These are phyloP conservation scores for Globisporangium paddicum DNA, from an alignment of 352 stramenopile genomes.

Conservation along the genomic window DNA sequence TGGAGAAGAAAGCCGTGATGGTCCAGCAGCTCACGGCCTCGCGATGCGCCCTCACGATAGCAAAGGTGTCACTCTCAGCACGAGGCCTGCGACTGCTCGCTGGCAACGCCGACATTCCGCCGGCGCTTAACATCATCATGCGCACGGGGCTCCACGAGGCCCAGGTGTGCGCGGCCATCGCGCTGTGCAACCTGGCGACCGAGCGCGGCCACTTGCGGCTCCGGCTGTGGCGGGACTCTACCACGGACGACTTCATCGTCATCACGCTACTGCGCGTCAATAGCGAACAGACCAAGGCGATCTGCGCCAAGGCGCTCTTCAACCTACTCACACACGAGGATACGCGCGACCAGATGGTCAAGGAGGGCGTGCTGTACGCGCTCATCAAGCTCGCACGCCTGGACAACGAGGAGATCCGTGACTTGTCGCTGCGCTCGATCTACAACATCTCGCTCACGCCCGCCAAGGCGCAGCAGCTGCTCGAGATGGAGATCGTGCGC, in stretches of 20 bases:
- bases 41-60: slow-evolving; percentile 60
- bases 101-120: slow-evolving; percentile 42
- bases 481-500: slow-evolving; percentile 81
- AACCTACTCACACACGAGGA: slow-evolving; percentile 83
- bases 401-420: slow-evolving; percentile 69
- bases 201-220: slow-evolving; percentile 32
- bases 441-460: slow-evolving; percentile 75
- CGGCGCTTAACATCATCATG: slow-evolving; percentile 80
- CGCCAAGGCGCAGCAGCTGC: slow-evolving; percentile 36
- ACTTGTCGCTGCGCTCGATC: slow-evolving; percentile 61
- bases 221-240: slow-evolving; percentile 57
- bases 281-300: slow-evolving; percentile 74
- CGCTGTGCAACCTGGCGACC: slow-evolving; percentile 81
- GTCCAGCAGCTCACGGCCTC: slow-evolving; percentile 56
- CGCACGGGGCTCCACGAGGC: slow-evolving; percentile 77
- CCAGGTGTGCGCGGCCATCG: slow-evolving; percentile 79
- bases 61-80: slow-evolving; percentile 41
- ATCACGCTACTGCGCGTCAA: slow-evolving; percentile 84
- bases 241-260: slow-evolving; percentile 84
- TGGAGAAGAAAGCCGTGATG: slow-evolving; percentile 33
- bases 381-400: slow-evolving; percentile 82
- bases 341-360: slow-evolving; percentile 61
- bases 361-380: slow-evolving; percentile 76
- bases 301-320: slow-evolving; percentile 81
- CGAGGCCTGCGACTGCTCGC: slow-evolving; percentile 46